Percentiles rank a stretch among this genome's conserved stretches.
These are phyloP conservation scores for Aspergillus panamensis DNA, from an alignment of 495 filamentous ascomycete genomes.

Conservation along the genomic window DNA sequence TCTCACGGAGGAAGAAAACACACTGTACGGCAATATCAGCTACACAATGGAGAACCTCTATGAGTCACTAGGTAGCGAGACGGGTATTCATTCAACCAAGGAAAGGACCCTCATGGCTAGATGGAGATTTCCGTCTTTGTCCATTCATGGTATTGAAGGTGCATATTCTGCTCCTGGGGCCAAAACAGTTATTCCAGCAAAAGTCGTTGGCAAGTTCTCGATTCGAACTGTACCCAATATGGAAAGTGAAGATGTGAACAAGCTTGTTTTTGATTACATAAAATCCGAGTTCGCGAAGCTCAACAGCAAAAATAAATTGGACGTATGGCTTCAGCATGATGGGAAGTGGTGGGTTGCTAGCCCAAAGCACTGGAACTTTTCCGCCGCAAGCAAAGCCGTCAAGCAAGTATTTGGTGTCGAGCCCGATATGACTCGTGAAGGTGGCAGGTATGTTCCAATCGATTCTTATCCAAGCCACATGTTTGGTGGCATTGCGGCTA, in stretches of 20 bases:
- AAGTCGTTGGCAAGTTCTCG: conserved; percentile 96
- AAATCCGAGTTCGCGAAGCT: conserved; percentile 76
- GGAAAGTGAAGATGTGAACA: conserved; percentile 84
- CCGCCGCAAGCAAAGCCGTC: conserved; percentile 86
- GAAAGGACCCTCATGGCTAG: conserved; percentile 88
- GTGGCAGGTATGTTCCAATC: conserved; percentile 63
- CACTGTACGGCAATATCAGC: conserved; percentile 77
- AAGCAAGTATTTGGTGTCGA: conserved; percentile 87
- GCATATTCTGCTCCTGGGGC: conserved; percentile 91
- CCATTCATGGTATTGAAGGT: conserved; percentile 94
- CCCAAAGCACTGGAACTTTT: conserved; percentile 98
- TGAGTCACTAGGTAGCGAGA: conserved; percentile 82
- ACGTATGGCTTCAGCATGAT: conserved; percentile 74
- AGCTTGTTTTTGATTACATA: conserved; percentile 75
- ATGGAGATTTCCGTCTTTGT: conserved; percentile 91
- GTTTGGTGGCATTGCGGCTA: conserved; percentile 7
- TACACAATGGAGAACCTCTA: conserved; percentile 96
- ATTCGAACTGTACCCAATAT: conserved; percentile 97
- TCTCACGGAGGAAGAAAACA: conserved; percentile 77
- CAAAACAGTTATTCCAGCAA: conserved; percentile 98
- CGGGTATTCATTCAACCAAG: conserved; percentile 78
- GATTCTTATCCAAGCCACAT: not conserved
- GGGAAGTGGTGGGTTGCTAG: conserved; percentile 98
- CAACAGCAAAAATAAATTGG: conserved; percentile 83
- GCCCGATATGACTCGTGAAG: conserved; percentile 94